phyloP scores from a whole-genome alignment of 148 eudicot species.

The Camellia japonica region DNA sequence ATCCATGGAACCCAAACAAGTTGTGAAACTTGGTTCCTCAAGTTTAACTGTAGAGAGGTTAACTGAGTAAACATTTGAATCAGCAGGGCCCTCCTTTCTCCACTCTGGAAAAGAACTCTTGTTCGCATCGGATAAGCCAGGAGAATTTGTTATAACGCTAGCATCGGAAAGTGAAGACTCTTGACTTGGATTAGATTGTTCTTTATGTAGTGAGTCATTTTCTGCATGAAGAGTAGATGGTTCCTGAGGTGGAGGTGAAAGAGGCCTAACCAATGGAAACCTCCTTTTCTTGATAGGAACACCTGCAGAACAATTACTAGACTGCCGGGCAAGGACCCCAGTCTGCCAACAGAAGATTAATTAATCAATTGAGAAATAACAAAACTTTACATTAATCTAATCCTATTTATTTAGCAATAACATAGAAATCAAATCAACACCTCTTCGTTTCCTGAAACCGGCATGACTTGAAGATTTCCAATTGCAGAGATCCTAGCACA shows the following conservation, averaged over 20 bases:
- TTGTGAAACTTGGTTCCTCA: constrained; percentile 10
- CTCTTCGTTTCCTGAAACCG: constrained; percentile 31
- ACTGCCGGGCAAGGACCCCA: constrained; percentile 23
- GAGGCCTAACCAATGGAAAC: constrained; percentile 17
- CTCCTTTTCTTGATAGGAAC: constrained; percentile 41
- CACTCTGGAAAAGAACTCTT: constrained; percentile 7
- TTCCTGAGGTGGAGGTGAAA: constrained; percentile 27
- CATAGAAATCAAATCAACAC: constrained; percentile 20
- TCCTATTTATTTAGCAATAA: constrained; percentile 3
- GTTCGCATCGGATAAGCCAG: constrained; percentile 14
- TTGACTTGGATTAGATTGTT: constrained; percentile 3
- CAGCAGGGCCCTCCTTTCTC: constrained; percentile 15
- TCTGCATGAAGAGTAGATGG: not conserved
- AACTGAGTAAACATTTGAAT: constrained; percentile 2
- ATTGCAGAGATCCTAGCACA: not conserved
- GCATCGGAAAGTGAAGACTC: constrained; percentile 7
- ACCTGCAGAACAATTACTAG: constrained; percentile 27
- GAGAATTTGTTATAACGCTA: constrained; percentile 10
- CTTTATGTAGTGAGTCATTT: not conserved
- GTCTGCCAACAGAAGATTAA: constrained; percentile 25
- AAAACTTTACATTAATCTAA: not conserved
- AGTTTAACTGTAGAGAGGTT: not conserved
- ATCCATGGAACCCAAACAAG: constrained; percentile 12
- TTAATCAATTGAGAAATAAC: constrained; percentile 1
- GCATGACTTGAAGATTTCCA: constrained; percentile 19